Base-by-base conservation (phyloP, 192 early-diverging fungal genomes). In the Entophlyctis luteolus region DNA sequence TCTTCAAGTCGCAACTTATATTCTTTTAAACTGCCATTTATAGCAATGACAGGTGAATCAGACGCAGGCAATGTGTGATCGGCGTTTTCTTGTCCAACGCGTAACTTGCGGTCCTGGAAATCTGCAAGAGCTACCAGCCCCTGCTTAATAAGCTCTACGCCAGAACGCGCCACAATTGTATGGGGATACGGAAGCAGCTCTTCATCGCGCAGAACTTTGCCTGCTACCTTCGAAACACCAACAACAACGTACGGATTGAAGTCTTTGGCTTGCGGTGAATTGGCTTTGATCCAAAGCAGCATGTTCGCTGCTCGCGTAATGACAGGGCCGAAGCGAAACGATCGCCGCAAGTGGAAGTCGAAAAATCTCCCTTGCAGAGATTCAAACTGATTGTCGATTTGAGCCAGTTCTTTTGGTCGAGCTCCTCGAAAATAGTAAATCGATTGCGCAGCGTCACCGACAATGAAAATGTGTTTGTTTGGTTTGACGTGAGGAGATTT, bases 341-440 rank as follows among this genome's bases (percentile, higher is more conserved):
- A 68, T 1, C 12, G 8, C 29, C 55, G 56, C 22, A 68, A 46
- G 4, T 18, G 37, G 33, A 68, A 68, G 33, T 68, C 67, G 8
- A 18, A n/a, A 10, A 59, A 4, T 2, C n/a, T 1, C 29, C 23
- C 12, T 1, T 20, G 23, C 5, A 48, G 28, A 1, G 37, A 27
- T 4, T 52, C 50, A 22, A 66, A 55, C n/a, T 66, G 16, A 12
- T 31, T 34, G 20, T 66, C 49, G 36, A 66, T 66, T 38, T 66
- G 63, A 2, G 67, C 54, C 25, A 68, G 55, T 4, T 59, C 57
- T 50, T 59, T 57, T 8, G 67, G 67, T n/a, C 67, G 38, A 8
- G 67, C 67, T 20, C 67, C 67, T 28, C 67, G 67, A 32, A 68
- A 68, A 33, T 47, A 68, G 57, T 68, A 68, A 27, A 68, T 68